Conservation (phyloP, 2,329 filamentous ascomycete species). For the Stagonosporopsis vannaccii region DNA sequence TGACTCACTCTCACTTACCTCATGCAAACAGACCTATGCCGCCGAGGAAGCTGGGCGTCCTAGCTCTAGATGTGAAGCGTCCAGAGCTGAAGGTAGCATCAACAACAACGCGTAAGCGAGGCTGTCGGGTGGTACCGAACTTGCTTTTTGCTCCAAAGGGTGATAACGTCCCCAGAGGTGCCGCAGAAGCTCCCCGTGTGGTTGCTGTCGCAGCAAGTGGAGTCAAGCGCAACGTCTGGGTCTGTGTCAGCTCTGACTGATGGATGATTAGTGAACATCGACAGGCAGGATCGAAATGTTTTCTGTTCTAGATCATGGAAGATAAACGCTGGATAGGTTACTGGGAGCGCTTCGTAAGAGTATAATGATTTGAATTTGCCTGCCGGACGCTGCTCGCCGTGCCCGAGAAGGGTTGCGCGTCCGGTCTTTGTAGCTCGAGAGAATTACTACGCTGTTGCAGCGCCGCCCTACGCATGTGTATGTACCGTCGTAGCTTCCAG, state of each 20-base stretch:
- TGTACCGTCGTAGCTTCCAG: slow-evolving; percentile 22
- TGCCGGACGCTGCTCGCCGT: not conserved
- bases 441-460: slow-evolving; percentile 26
- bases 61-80: not conserved
- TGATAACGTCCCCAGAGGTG: not conserved
- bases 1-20: not conserved
- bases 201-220: slow-evolving; percentile 4
- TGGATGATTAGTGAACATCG: slow-evolving; percentile 2
- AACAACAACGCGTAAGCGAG: not conserved
- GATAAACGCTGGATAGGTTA: not conserved
- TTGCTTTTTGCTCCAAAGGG: slow-evolving; percentile 4
- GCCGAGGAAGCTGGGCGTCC: slow-evolving; percentile 7
- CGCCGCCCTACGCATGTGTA: slow-evolving; percentile 24
- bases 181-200: not conserved
- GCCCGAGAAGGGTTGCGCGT: slow-evolving; percentile 9
- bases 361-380: slow-evolving; percentile 14
- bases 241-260: not conserved
- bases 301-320: not conserved
- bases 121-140: slow-evolving; percentile 3
- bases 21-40: not conserved
- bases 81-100: not conserved
- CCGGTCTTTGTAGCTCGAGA: slow-evolving; percentile 22
- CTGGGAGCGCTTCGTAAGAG: not conserved
- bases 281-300: not conserved
- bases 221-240: not conserved